These are phyloP conservation scores for Raphidocelis subcapitata DNA, from an alignment of 139 green algal genomes.

Conservation along the genomic window DNA sequence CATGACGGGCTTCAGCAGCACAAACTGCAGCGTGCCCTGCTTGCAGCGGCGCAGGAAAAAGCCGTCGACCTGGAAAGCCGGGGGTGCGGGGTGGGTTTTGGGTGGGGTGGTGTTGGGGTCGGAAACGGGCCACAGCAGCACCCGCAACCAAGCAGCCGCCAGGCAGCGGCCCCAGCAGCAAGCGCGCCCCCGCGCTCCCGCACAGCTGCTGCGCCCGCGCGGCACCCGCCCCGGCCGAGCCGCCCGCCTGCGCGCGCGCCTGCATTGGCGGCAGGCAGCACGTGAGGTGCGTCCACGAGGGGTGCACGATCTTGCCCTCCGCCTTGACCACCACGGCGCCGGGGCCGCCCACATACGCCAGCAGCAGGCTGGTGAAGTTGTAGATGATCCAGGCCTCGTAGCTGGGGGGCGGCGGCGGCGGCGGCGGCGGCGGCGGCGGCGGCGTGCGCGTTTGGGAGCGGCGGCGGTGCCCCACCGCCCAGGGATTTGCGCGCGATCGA, in stretches of 20 bases:
- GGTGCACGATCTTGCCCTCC: conserved; percentile 79
- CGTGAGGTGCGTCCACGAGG: conserved; percentile 78
- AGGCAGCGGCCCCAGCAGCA: no score
- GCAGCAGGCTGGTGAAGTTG: conserved; percentile 94
- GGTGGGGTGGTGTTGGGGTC: no score
- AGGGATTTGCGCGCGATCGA: no score
- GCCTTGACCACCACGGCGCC: conserved; percentile 87
- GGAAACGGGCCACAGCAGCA: no score
- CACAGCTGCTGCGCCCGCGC: no score
- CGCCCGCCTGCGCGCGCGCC: neutral
- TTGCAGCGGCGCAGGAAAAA: conserved; percentile 59
- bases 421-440: no score
- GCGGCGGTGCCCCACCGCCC: no score
- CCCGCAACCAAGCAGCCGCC: no score
- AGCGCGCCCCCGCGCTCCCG: no score
- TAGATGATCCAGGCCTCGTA: conserved; percentile 98
- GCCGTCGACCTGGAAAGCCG: neutral
- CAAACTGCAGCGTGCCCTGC: conserved; percentile 93
- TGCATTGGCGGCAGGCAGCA: conserved; percentile 87
- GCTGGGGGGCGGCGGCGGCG: conserved; percentile 37
- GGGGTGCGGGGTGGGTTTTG: no score
- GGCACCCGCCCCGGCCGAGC: no score
- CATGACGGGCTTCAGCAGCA: conserved; percentile 93
- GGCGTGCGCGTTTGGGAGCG: no score
- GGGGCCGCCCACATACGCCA: conserved; percentile 94